Base-by-base conservation (phyloP, 768 basidiomycete species). In the Trametopsis cervina region DNA sequence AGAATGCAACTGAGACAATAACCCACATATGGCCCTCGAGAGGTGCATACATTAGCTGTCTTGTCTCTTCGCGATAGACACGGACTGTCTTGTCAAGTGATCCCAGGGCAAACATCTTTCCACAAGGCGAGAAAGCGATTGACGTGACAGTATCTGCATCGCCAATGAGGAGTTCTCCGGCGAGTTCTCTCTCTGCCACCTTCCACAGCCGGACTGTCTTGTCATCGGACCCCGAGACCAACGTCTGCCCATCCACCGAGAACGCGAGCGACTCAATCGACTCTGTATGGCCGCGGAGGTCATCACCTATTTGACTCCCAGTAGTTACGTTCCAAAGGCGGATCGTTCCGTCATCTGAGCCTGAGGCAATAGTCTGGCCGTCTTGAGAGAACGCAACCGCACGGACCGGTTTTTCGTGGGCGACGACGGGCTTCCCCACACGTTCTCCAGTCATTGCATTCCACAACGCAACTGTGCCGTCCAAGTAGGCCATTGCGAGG, bases 1-100 rank as follows among this genome's bases (percentile, higher is more conserved):
- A n/a, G n/a, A n/a, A n/a, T n/a, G n/a, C n/a, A n/a, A n/a, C n/a
- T n/a, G n/a, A n/a, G n/a, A n/a, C n/a, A n/a, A n/a, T n/a, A n/a
- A n/a, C n/a, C 13, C 17, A 24, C 17, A 12, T 23, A 13, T 42
- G 41, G 11, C 41, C 41, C 9, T 15, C 4, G 3, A 42, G 41
- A 33, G 10, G 47, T 29, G 9, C 21, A 25, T 2, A 42, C n/a
- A n/a, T n/a, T n/a, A n/a, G n/a, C n/a, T n/a, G n/a, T n/a, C 56
- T 54, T 10, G 54, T 56, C 25, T n/a, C n/a, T n/a, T n/a, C 41
- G 22, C 43, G 26, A 39, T 41, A 49, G 17, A 49, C 22, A 5
- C 25, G 40, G 23, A 49, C 47, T 21, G 44, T 46, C 4, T 29
- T 4, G 23, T 49, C 40, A 12, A 15, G 12, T 13, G 25, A 49